phyloP scores from a whole-genome alignment of 1,139 yeast genomes.

The Casaregolazyma suthepensis region DNA sequence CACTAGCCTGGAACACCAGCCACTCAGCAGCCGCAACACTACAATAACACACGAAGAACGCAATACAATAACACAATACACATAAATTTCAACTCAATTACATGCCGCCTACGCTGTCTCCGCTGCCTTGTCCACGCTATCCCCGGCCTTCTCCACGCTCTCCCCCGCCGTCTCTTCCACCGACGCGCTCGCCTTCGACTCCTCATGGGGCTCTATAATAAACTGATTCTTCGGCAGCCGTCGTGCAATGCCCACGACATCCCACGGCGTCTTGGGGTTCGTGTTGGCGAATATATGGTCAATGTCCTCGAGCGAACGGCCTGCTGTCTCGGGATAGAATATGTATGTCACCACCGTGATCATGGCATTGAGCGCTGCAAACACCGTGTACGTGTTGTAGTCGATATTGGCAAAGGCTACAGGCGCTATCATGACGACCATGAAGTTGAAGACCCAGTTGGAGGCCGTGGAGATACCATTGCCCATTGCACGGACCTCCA shows the following conservation, averaged over 20 bases:
- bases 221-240: slow-evolving; percentile 17
- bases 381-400: slow-evolving; percentile 66
- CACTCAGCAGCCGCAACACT: too few species aligned
- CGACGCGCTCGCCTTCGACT: neutral
- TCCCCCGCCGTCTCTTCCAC: neutral
- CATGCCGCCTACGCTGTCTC: neutral
- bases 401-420: slow-evolving; percentile 44
- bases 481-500: slow-evolving; percentile 73
- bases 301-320: slow-evolving; percentile 64
- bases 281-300: slow-evolving; percentile 33
- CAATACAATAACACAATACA: too few species aligned
- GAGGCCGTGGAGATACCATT: slow-evolving; percentile 64
- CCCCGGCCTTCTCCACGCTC: too few species aligned
- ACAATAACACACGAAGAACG: too few species aligned
- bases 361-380: slow-evolving; percentile 55
- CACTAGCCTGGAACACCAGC: too few species aligned
- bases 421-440: slow-evolving; percentile 45
- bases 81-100: neutral
- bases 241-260: slow-evolving; percentile 29
- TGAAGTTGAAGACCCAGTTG: slow-evolving; percentile 76
- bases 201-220: neutral
- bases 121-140: too few species aligned
- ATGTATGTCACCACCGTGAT: slow-evolving; percentile 53
- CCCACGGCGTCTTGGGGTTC: slow-evolving; percentile 37
- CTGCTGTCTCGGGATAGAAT: slow-evolving; percentile 70